Evolutionary conservation across 345 rosid genomes (phyloP).

Genomic region (Cochlearia excelsa): DNA sequence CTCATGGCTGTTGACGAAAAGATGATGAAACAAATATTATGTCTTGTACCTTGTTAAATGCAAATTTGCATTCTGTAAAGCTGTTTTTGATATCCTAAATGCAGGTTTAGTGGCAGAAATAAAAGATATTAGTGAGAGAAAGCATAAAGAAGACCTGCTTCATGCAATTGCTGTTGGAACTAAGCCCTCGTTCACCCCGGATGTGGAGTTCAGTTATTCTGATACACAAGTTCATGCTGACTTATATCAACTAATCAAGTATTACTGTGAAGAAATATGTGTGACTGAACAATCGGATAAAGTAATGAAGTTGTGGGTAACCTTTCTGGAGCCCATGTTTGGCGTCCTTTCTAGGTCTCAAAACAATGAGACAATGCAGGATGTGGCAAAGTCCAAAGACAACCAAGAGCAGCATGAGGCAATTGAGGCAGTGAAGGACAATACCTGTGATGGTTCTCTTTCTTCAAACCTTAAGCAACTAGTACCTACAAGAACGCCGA

Average conservation of each 20-base stretch:
- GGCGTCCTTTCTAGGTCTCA: slow-evolving; percentile 76
- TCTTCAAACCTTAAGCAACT: slow-evolving; percentile 46
- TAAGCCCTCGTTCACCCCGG: slow-evolving; percentile 55
- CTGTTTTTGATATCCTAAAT: slow-evolving; percentile 19
- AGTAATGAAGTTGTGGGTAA: slow-evolving; percentile 87
- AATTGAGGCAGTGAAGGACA: slow-evolving; percentile 59
- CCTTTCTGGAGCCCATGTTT: slow-evolving; percentile 85
- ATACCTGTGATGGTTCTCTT: slow-evolving; percentile 42
- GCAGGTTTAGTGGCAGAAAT: slow-evolving; percentile 88
- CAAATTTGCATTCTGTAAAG: not conserved
- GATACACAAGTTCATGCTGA: slow-evolving; percentile 84
- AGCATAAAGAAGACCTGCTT: slow-evolving; percentile 75
- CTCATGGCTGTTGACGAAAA: no score
- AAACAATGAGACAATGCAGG: slow-evolving; percentile 68
- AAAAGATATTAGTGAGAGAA: slow-evolving; percentile 87
- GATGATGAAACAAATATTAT: no score
- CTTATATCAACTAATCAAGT: slow-evolving; percentile 84
- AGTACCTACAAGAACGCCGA: slow-evolving; percentile 50
- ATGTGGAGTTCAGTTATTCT: slow-evolving; percentile 69
- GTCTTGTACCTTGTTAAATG: no score
- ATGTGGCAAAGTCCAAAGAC: slow-evolving; percentile 52
- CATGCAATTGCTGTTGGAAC: slow-evolving; percentile 80
- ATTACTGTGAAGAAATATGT: slow-evolving; percentile 88
- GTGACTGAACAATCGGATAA: slow-evolving; percentile 81
- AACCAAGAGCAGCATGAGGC: slow-evolving; percentile 42